Conservation (phyloP, 2,329 filamentous ascomycete genomes). For the Emmonsia crescens region DNA sequence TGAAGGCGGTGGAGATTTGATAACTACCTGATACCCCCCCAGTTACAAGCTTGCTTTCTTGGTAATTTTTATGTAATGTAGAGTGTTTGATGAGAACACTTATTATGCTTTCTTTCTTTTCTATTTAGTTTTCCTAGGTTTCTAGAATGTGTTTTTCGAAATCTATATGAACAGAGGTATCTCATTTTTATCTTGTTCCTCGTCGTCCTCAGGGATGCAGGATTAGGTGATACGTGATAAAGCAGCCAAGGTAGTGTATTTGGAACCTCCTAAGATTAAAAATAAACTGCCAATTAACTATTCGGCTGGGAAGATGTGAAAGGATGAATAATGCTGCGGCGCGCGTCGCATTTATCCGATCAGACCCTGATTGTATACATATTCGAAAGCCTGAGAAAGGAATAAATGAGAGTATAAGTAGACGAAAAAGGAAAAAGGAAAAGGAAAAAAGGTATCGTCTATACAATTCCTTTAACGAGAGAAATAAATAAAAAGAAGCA, state of each 20-base stretch:
- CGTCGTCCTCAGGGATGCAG: not conserved
- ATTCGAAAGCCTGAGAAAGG: not conserved
- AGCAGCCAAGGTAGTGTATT: no score
- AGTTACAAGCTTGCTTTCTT: not conserved
- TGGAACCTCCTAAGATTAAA: no score
- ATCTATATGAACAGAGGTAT: no score
- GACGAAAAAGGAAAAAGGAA: not conserved
- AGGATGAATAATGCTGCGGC: no score
- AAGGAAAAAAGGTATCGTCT: not conserved
- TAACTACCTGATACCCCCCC: not conserved
- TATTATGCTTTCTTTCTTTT: no score
- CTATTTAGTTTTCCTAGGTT: no score
- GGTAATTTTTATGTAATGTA: not conserved
- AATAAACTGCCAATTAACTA: no score
- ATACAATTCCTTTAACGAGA: not conserved
- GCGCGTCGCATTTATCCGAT: no score
- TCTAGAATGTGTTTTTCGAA: no score
- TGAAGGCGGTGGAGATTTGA: conserved; percentile 10
- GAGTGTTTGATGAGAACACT: not conserved
- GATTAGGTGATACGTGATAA: not conserved
- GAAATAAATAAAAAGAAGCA: not conserved
- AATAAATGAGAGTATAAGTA: not conserved
- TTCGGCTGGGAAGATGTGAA: no score
- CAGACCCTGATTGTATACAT: no score
- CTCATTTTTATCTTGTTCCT: not conserved